Evolutionary conservation across 2,329 filamentous ascomycete species (phyloP).

Genomic region (Apiospora koreana): DNA sequence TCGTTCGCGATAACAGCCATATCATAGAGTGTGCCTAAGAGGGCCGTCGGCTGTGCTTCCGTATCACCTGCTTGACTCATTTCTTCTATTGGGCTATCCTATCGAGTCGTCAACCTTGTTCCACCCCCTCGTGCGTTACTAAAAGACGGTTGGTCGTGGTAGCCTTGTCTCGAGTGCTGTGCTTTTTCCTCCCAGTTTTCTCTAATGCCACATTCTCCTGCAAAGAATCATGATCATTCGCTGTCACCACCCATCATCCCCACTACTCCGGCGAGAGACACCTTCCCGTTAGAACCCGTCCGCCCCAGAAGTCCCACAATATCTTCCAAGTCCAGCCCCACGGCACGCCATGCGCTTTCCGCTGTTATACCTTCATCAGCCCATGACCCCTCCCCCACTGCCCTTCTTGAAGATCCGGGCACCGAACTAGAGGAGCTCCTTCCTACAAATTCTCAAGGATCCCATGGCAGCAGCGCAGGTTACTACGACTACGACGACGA

Average conservation of each 20-base stretch:
- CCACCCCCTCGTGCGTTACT: not conserved
- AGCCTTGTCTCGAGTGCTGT: not conserved
- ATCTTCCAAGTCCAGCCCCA: not conserved
- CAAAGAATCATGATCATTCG: slow-evolving; percentile 1
- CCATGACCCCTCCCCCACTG: slow-evolving; percentile 7
- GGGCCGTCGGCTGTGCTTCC: not conserved
- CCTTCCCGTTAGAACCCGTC: slow-evolving; percentile 5
- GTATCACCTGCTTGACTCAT: not conserved
- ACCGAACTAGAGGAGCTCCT: not conserved
- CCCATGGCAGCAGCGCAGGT: slow-evolving; percentile 12
- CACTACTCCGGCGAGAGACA: slow-evolving; percentile 3
- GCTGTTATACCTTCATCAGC: slow-evolving; percentile 4
- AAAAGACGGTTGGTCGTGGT: not conserved
- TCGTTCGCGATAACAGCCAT: not conserved
- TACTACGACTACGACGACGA: slow-evolving; percentile 27
- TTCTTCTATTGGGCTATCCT: not conserved
- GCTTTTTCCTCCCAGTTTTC: slow-evolving; percentile 1
- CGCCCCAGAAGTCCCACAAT: not conserved
- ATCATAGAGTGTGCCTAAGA: not conserved
- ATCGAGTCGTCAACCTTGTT: not conserved
- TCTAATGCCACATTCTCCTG: slow-evolving; percentile 1
- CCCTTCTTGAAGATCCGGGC: not conserved
- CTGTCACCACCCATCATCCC: not conserved
- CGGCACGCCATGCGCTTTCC: not conserved
- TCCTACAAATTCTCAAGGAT: slow-evolving; percentile 15